Conservation (phyloP, 768 basidiomycete species). For the Leucocoprinus leucothites region DNA sequence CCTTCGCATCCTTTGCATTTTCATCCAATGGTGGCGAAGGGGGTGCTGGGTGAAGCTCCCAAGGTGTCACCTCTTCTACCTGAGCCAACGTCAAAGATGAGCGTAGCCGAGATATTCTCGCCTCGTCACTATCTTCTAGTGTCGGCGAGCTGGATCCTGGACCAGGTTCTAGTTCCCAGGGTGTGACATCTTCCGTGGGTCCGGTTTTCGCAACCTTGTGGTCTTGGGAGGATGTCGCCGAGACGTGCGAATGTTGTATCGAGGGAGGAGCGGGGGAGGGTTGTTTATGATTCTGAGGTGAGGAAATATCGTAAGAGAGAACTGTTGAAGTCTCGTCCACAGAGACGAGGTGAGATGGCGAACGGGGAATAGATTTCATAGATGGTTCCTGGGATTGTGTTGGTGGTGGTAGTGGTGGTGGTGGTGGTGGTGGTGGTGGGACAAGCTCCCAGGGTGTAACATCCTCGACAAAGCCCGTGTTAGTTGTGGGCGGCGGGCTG, state of each 20-base stretch:
- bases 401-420: conserved; percentile 8
- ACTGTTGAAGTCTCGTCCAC: conserved; percentile 3
- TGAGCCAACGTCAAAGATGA: conserved; percentile 22
- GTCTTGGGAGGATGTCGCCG: conserved; percentile 10
- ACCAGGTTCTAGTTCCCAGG: conserved; percentile 26
- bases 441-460: conserved; percentile 23
- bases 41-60: conserved; percentile 28
- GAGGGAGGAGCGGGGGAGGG: conserved; percentile 8
- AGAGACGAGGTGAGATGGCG: conserved; percentile 4
- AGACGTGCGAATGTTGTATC: conserved; percentile 2
- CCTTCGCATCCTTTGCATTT: background rate
- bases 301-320: conserved; percentile 9
- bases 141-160: background rate
- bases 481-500: conserved; percentile 6
- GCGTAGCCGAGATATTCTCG: conserved; percentile 14
- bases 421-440: conserved; percentile 8
- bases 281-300: background rate
- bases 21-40: conserved; percentile 1
- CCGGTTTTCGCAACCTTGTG: conserved; percentile 17
- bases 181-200: conserved; percentile 25
- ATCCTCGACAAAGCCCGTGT: conserved; percentile 17
- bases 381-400: background rate
- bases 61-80: conserved; percentile 28
- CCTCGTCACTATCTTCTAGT: conserved; percentile 4
- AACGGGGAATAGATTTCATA: background rate